Evolutionary conservation across 257 asterid species (phyloP).

Genomic region (Ajuga chamaepitys): DNA sequence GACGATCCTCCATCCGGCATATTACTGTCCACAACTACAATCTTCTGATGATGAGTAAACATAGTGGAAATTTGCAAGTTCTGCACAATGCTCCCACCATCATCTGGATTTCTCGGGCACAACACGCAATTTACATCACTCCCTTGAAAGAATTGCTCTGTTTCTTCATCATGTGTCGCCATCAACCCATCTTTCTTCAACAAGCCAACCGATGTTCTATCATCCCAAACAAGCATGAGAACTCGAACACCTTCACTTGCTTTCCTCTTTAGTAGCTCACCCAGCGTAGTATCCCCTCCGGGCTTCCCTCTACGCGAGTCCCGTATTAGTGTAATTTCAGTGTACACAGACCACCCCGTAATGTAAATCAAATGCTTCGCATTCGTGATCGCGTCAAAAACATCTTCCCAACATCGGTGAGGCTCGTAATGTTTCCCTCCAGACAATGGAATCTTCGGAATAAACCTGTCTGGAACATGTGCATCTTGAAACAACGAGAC

Average conservation of each 20-base stretch:
- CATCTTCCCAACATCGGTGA: conserved; percentile 75
- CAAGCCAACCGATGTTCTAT: conserved; percentile 62
- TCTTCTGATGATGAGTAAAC: conserved; percentile 92
- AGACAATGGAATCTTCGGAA: conserved; percentile 58
- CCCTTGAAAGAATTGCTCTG: conserved; percentile 45
- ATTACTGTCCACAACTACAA: conserved; percentile 55
- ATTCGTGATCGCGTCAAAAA: conserved; percentile 65
- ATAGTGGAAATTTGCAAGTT: conserved; percentile 69
- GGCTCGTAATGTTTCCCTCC: conserved; percentile 65
- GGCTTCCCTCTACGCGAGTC: conserved; percentile 73
- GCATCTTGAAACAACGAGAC: conserved; percentile 75
- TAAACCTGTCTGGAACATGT: conserved; percentile 62
- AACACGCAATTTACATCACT: conserved; percentile 60
- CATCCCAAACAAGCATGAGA: conserved; percentile 87
- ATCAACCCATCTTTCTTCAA: conserved; percentile 75
- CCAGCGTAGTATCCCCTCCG: conserved; percentile 68
- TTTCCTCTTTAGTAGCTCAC: conserved; percentile 69
- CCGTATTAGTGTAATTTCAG: conserved; percentile 59
- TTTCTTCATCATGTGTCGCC: conserved; percentile 90
- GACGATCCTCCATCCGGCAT: conserved; percentile 49
- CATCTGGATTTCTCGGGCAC: conserved; percentile 79
- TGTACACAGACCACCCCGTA: conserved; percentile 88
- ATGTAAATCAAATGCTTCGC: conserved; percentile 81
- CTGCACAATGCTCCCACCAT: conserved; percentile 73
- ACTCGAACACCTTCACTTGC: conserved; percentile 74